Conservation (phyloP, 345 rosid species). For the Bruguiera sexangula region DNA sequence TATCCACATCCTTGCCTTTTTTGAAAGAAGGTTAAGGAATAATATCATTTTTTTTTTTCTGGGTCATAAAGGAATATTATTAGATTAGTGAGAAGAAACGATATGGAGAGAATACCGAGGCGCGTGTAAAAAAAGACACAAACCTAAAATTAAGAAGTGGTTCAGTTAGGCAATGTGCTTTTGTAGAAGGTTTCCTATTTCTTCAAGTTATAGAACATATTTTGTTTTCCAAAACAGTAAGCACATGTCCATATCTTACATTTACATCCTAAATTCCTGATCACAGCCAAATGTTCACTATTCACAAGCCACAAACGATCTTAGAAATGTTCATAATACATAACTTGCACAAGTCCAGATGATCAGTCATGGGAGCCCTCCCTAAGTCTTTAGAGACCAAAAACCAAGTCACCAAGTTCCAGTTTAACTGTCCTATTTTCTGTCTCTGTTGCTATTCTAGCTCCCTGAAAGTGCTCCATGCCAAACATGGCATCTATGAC, state of each 20-base stretch:
- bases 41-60: too few species aligned
- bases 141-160: conserved; percentile 7
- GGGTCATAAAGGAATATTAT: too few species aligned
- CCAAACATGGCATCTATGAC: background rate
- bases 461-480: background rate
- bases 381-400: background rate
- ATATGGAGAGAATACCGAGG: conserved; percentile 16
- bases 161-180: conserved; percentile 21
- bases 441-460: background rate
- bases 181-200: background rate
- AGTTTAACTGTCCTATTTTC: too few species aligned
- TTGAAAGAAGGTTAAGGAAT: conserved; percentile 7
- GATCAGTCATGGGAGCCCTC: too few species aligned
- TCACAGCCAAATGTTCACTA: too few species aligned
- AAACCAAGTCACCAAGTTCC: background rate
- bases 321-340: too few species aligned
- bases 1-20: conserved; percentile 8
- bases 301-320: too few species aligned
- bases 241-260: background rate
- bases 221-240: background rate
- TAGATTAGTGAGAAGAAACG: background rate
- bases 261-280: conserved; percentile 3
- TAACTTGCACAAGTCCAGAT: too few species aligned
- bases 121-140: conserved; percentile 13
- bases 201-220: background rate